Base-by-base conservation (phyloP, 345 rosid species). In the Crucihimalaya himalaica region DNA sequence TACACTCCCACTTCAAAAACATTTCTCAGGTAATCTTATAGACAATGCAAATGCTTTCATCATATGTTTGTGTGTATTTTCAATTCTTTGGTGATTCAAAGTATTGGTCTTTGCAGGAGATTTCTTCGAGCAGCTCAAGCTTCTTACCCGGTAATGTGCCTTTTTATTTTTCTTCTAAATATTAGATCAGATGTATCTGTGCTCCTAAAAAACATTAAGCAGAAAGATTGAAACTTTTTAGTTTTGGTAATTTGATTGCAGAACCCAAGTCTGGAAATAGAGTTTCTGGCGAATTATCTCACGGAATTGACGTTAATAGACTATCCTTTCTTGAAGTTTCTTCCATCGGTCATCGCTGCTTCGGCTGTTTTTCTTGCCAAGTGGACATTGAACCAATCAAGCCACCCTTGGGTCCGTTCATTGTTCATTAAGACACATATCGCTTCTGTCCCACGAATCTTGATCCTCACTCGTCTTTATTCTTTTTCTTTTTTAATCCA, bases 281-380 rank as follows among this genome's bases (percentile, higher is more conserved):
- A 88, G 76, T 89, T 74, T 81, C 68, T 94, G 74, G 89, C 96
- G 25, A 83, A 89, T 70, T 93, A 91, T 79, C 84, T 91, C 1
- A 85, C 92, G 50, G 98, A 94, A 78, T 66, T 94, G 78, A 83
- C 98, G 29, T 66, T 94, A 64, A n/a, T 83, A 4, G 90, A 91
- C 51, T 83, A 83, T 9, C 58, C 65, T 20, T 91, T 91, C 85
- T 65, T 94, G 81, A 88, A 75, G 52, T 88, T 78, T 27, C 84
- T 86, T 50, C 98, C 98, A 67, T 94, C 98, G 27, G 65, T 85
- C 27, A 80, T 88, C 63, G 97, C 98, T 75, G 97, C 98, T 16
- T 89, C 98, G 7, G 89, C 97, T 54, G 91, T 94, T 23, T 89
- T 94, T 77, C 96, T 94, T 10, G 95, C 96, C 56, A 84, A 83